Evolutionary conservation across 2,329 filamentous ascomycete species (phyloP), one percentile per base, ranked within the genome.

Genomic region (Albifimbria verrucaria): DNA sequence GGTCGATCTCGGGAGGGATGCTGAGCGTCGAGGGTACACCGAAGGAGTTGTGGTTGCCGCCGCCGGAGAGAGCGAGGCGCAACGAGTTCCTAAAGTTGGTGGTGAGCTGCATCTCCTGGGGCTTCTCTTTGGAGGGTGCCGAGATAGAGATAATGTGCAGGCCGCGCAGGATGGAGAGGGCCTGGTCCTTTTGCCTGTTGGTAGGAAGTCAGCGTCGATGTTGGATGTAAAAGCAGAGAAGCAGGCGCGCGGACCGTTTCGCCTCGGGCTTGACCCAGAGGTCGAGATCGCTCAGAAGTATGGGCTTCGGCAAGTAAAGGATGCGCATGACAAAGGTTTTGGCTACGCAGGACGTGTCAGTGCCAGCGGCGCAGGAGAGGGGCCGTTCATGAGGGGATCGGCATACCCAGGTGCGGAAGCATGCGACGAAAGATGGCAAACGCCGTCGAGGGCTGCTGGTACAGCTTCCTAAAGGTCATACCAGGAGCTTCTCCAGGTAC

Each of bases 341-440:
- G 62, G 94, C 93, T 90, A 17, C 18, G 25, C 25, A 18, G 26
- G 22, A 23, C n/a, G n/a, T n/a, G 42, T 44, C 42, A 44, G 42
- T 11, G 20, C 42, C 42, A 44, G 42, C 42, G 22, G 12, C 5
- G 18, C 26, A 15, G 26, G 26, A 39, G 11, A 12, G 4, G 18
- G 32, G 18, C 4, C 32, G 5, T 44, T 44, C 42, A 12, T 41
- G 49, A 39, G 10, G 9, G 25, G 58, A 5, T 17, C n/a, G 21
- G 63, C 76, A 65, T 78, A 92, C 89, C 91, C 56, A 97, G 76
- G 66, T 95, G 89, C 53, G 94, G 91, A 54, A 99, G 82, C 92
- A 99, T 97, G 75, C 94, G 92, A 61, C 94, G 86, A 71, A 97
- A 97, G 65, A 99, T 92, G 60, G 94, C 94, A 60, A 99, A 85